Evolutionary conservation across 2,329 filamentous ascomycete genomes (phyloP).

Genomic region (Arthroderma sp.): DNA sequence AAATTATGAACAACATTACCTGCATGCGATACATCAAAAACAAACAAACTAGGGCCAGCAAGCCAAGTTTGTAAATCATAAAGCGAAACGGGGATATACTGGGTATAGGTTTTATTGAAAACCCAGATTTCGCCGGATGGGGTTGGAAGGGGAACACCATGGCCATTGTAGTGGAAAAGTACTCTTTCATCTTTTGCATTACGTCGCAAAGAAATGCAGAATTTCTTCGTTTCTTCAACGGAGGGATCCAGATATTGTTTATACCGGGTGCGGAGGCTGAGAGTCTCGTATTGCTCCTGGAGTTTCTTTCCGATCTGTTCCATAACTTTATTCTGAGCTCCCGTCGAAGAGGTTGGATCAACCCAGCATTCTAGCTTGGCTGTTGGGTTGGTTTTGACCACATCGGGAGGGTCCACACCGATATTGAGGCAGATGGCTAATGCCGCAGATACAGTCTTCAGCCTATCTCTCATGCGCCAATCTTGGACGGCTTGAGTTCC

Average conservation of each 20-base stretch:
- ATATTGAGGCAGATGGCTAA: constrained; percentile 93
- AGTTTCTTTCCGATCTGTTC: constrained; percentile 92
- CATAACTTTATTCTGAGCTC: constrained; percentile 64
- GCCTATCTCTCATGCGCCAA: constrained; percentile 91
- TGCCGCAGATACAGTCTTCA: constrained; percentile 93
- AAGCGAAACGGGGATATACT: constrained; percentile 93
- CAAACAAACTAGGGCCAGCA: constrained; percentile 86
- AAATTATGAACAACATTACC: constrained; percentile 94
- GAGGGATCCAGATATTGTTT: constrained; percentile 95
- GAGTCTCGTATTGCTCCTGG: constrained; percentile 91
- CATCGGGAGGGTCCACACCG: constrained; percentile 91
- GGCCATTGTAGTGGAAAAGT: constrained; percentile 96
- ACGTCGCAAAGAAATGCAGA: constrained; percentile 74
- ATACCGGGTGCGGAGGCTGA: constrained; percentile 90
- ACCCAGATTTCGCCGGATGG: constrained; percentile 97
- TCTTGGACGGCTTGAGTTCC: constrained; percentile 57
- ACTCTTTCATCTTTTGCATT: constrained; percentile 95
- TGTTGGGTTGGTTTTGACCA: constrained; percentile 86
- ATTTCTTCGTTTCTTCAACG: constrained; percentile 94
- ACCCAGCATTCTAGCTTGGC: constrained; percentile 96
- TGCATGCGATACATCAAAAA: constrained; percentile 95
- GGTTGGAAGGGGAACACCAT: constrained; percentile 91
- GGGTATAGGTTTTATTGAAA: constrained; percentile 96
- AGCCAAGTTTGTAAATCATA: constrained; percentile 95
- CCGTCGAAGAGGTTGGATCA: constrained; percentile 68